Base-by-base conservation (phyloP, 2,329 filamentous ascomycete species). In the Fusarium multiceps region DNA sequence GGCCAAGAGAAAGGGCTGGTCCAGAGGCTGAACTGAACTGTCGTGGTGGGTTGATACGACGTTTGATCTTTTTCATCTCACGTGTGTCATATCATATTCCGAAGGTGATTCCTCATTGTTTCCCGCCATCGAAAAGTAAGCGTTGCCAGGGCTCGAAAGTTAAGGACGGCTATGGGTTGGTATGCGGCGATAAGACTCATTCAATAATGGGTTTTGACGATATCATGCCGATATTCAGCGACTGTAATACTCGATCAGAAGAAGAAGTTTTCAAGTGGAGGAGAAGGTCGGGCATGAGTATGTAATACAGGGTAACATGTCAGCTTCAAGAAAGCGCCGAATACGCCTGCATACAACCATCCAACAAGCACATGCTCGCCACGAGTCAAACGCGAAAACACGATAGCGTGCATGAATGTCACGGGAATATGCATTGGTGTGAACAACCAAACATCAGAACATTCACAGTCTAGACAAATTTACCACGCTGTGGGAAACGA, bases 111-210 rank as follows among this genome's bases (percentile, higher is more conserved):
- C 34, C 18, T 37, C 34, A n/a, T 34, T 9, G 32, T 0, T 3
- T 34, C 9, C 9, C 1, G 16, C 16, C 32, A 13, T 30, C 13
- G 28, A 13, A 13, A 30, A 12, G 28, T 13, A 30, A 7, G 12
- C 28, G 12, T 30, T 12, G 12, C 28, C 12, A 13, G 28, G 12
- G 32, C 9, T 37, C 16, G 18, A 37, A n/a, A 37, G 3, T 37
- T 37, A 3, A 11, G 3, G 5, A 6, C 4, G 5, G 18, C 6
- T 37, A 3, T 3, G 34, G 6, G 3, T 18, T n/a, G 3, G 34
- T n/a, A 13, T 30, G 12, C 5, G 6, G 12, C 12, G 2, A 30
- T 2, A 13, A 30, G 28, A 30, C 5, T 12, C 0, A 7, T 28
- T 28, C 6, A 28, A 12, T 13, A 28, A 13, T 28, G 28, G 2